phyloP scores from a whole-genome alignment of 2,329 filamentous ascomycete genomes.

The Diaporthe capsici region DNA sequence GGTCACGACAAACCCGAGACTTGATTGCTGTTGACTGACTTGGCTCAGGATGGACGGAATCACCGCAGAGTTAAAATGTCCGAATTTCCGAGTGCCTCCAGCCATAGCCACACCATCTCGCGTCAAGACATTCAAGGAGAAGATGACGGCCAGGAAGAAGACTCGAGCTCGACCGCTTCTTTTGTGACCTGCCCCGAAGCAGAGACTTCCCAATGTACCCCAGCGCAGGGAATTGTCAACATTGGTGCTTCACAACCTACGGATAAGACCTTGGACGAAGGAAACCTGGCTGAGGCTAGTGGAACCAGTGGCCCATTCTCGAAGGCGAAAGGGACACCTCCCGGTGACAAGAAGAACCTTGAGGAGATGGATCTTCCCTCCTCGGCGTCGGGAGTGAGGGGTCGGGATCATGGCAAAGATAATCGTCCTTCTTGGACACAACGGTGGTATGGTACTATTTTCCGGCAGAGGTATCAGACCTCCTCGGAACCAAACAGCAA shows the following conservation, averaged over 20 bases:
- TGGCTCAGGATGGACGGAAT: neutral
- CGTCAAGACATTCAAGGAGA: neutral
- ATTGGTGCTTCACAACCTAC: too few relatives aligned
- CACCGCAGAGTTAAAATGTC: neutral
- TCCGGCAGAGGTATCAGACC: too few relatives aligned
- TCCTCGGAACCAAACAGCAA: neutral
- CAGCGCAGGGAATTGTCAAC: neutral
- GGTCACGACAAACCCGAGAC: neutral
- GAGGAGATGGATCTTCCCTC: too few relatives aligned
- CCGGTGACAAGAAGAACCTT: neutral
- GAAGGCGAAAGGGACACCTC: too few relatives aligned
- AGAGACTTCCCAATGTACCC: neutral
- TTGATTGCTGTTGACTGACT: neutral
- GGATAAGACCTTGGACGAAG: neutral
- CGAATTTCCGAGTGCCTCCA: neutral
- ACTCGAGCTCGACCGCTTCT: neutral
- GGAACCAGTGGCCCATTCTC: too few relatives aligned
- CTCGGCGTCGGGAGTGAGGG: neutral
- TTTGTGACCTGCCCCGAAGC: neutral
- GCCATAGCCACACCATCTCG: too few relatives aligned
- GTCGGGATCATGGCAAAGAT: too few relatives aligned
- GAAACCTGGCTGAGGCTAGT: too few relatives aligned
- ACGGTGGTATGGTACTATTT: rapidly evolving
- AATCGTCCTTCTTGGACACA: neutral
- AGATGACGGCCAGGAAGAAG: neutral